Evolutionary conservation across 805 yeast genomes (phyloP), one percentile per base, ranked within the genome.

Genomic region (Starmera amethionina): DNA sequence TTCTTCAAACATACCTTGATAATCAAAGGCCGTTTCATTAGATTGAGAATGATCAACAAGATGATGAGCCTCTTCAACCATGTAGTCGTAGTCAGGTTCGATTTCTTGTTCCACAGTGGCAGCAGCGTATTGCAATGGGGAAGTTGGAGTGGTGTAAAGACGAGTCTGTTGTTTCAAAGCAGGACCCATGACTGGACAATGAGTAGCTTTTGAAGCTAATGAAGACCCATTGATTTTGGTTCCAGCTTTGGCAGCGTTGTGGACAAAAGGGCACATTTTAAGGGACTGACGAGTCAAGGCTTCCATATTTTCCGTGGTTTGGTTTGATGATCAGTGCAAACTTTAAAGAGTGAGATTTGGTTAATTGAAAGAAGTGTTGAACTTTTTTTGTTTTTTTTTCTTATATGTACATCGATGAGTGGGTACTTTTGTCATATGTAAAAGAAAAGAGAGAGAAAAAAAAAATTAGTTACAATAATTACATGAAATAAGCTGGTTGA

Each of bases 141-240:
- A 41, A 16, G 60, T 51, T 13, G 62, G 54, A 12, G 64, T 49
- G 15, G 63, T 55, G 30, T 56, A 47, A 18, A 58, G 49, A 40
- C 60, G 40, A 22, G 27, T 22, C 27, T 22, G 27, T 22, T 22
- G 70, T 47, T 56, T 56, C 40, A 87, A 63, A 31, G 95, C 96
- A 39, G 79, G 78, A 22, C 86, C 86, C 82, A 88, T 84, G 41
- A 88, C 82, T n/a, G 97, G 97, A 62, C 97, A 89, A 45, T 71
- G 73, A 35, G 72, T 61, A 40, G 95, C 96, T 47, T 74, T 75
- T 35, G 58, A 49, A 16, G 59, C 57, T 14, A 54, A 37, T 14
- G 59, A 45, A 10, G 59, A 42, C 13, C 60, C 50, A 39, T 80
- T 70, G 49, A 83, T 56, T 46, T 69, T 66, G 52, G 82, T 77